Percentiles rank a stretch among this genome's conserved stretches.
These are phyloP conservation scores for Umbelopsis isabellina DNA, from an alignment of 192 early-diverging fungal species.

Conservation along the genomic window DNA sequence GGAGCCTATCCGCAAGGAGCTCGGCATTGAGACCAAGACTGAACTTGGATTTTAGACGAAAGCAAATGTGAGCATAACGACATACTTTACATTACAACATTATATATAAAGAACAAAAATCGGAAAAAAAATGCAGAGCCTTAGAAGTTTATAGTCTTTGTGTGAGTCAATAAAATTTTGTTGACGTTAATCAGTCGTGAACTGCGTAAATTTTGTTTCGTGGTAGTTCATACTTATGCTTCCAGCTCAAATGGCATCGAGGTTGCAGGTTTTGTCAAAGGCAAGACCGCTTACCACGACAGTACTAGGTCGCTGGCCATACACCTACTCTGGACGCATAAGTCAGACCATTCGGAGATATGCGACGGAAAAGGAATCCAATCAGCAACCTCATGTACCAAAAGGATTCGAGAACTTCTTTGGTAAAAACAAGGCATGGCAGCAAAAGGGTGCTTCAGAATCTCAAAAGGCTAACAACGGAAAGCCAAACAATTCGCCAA, in stretches of 20 bases:
- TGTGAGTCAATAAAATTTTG: too few species aligned
- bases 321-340: not conserved
- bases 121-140: not conserved
- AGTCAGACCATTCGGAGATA: conserved; percentile 1
- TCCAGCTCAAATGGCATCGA: not conserved
- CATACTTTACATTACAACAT: too few species aligned
- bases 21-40: conserved; percentile 88
- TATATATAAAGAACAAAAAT: conserved; percentile 15
- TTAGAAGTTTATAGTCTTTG: too few species aligned
- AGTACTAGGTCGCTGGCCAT: not conserved
- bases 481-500: conserved; percentile 22
- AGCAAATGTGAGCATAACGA: not conserved
- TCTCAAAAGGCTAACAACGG: not conserved
- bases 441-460: conserved; percentile 23
- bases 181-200: too few species aligned
- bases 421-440: conserved; percentile 47
- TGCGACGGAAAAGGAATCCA: conserved; percentile 5
- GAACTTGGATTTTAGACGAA: conserved; percentile 76
- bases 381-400: conserved; percentile 43
- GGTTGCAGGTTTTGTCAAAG: not conserved
- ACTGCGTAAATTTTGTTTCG: not conserved
- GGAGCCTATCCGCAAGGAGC: conserved; percentile 83
- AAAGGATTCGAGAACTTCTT: conserved; percentile 77
- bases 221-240: not conserved
- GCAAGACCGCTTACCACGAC: not conserved